phyloP scores from a whole-genome alignment of 1,284 basidiomycete species.

The Apiotrichum akiyoshidainum region DNA sequence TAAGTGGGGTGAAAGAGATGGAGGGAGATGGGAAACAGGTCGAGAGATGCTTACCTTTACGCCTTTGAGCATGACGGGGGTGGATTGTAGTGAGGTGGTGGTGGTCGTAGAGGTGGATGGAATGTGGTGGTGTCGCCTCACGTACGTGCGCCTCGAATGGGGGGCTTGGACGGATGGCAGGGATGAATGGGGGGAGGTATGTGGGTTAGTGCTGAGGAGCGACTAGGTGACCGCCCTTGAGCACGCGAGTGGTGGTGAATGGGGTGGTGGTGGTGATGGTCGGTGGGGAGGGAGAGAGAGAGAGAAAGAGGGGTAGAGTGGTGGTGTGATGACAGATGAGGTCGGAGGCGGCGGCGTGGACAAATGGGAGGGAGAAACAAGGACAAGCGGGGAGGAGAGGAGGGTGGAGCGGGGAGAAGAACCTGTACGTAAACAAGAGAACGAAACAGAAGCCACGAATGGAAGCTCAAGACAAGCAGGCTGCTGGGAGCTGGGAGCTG shows the following conservation, averaged over 20 bases:
- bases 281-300: too few relatives aligned
- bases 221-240: too few relatives aligned
- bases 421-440: too few relatives aligned
- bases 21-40: neutral
- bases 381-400: neutral
- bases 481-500: too few relatives aligned
- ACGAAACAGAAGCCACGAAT: too few relatives aligned
- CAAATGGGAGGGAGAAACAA: neutral
- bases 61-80: slow-evolving; percentile 45
- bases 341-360: too few relatives aligned
- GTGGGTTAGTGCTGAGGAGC: neutral
- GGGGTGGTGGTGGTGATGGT: too few relatives aligned
- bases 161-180: too few relatives aligned
- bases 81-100: neutral
- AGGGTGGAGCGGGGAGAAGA: neutral
- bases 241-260: too few relatives aligned
- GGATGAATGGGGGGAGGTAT: neutral
- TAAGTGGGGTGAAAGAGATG: slow-evolving; percentile 8
- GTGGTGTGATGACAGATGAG: too few relatives aligned
- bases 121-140: neutral
- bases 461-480: too few relatives aligned
- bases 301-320: too few relatives aligned
- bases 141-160: neutral
- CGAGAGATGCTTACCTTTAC: slow-evolving; percentile 38
- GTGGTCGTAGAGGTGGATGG: neutral